phyloP scores from a whole-genome alignment of 2,329 filamentous ascomycete genomes.

The Catunica adiposa region DNA sequence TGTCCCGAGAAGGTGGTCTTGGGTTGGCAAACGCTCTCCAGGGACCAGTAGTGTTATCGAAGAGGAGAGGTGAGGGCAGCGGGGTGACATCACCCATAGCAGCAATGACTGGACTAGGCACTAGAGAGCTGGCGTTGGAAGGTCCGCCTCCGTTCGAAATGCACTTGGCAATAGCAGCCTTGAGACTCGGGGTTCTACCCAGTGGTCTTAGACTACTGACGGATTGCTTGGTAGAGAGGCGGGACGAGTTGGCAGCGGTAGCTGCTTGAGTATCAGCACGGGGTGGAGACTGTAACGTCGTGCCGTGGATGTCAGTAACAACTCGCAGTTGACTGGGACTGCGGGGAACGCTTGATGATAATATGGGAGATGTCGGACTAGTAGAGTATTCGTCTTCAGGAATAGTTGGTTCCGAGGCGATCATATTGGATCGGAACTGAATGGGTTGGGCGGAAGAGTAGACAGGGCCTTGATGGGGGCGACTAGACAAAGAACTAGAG shows the following conservation, averaged over 20 bases:
- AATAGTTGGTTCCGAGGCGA: constrained; percentile 13
- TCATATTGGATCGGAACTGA: constrained; percentile 14
- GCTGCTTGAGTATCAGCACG: constrained; percentile 7
- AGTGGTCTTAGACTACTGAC: constrained; percentile 33
- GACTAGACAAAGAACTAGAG: constrained; percentile 1
- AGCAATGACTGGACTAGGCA: constrained; percentile 57
- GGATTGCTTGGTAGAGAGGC: constrained; percentile 24
- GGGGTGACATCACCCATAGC: constrained; percentile 68
- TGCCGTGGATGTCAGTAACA: constrained; percentile 16
- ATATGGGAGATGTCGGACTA: constrained; percentile 12
- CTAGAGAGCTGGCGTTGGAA: constrained; percentile 46
- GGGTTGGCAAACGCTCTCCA: constrained; percentile 37
- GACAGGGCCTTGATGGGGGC: not conserved
- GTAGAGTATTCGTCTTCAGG: constrained; percentile 14
- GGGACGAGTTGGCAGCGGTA: not conserved
- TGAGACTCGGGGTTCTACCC: constrained; percentile 44
- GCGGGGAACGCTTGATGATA: constrained; percentile 11
- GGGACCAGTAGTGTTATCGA: constrained; percentile 47
- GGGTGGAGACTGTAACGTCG: constrained; percentile 15
- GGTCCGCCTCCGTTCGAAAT: constrained; percentile 23
- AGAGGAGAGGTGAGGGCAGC: constrained; percentile 57
- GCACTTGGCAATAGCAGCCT: constrained; percentile 34
- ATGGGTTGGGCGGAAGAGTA: constrained; percentile 5
- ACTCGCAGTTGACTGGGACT: constrained; percentile 15
- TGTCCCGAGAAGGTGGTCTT: constrained; percentile 1